A percentile compares a stretch with the other conserved stretches of the same genome.
Evolutionary conservation across 345 rosid species (phyloP).

Genomic region (Hibiscus tridactylites): DNA sequence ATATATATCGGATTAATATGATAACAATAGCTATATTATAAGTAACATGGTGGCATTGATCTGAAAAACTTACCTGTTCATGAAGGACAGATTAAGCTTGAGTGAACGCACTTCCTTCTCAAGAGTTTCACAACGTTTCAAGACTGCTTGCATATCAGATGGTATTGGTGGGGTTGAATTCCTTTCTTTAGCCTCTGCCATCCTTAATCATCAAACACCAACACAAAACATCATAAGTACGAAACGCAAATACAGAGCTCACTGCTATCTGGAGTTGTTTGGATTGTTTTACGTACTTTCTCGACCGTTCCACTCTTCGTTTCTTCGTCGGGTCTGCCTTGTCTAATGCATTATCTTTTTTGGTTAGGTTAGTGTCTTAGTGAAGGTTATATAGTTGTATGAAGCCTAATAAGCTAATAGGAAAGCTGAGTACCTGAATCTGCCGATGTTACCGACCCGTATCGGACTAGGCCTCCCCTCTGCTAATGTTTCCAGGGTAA

Average conservation of each 20-base stretch:
- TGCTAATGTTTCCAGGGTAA: constrained; percentile 13
- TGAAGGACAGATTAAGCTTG: constrained; percentile 66
- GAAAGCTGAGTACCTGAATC: constrained; percentile 36
- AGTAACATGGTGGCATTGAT: not conserved
- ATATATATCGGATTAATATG: not conserved
- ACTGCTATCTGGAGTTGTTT: not conserved
- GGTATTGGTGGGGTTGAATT: constrained; percentile 43
- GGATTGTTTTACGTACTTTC: constrained; percentile 43
- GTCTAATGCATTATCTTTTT: constrained; percentile 37
- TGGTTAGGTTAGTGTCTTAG: constrained; percentile 14
- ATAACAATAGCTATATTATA: not conserved
- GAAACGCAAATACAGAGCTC: not conserved
- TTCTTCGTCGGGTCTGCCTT: constrained; percentile 64
- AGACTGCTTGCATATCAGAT: constrained; percentile 47
- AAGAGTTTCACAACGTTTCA: constrained; percentile 55
- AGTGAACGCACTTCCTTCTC: constrained; percentile 83
- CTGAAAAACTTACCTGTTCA: constrained; percentile 39
- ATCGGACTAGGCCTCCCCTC: constrained; percentile 43
- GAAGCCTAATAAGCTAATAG: not conserved
- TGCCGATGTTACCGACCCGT: constrained; percentile 50
- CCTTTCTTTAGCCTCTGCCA: constrained; percentile 78
- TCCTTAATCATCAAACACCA: constrained; percentile 27
- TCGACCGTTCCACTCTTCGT: constrained; percentile 65
- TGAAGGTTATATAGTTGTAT: not conserved
- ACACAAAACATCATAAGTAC: not conserved